phyloP scores from a whole-genome alignment of 2,329 filamentous ascomycete genomes.

The Alternaria sp. region DNA sequence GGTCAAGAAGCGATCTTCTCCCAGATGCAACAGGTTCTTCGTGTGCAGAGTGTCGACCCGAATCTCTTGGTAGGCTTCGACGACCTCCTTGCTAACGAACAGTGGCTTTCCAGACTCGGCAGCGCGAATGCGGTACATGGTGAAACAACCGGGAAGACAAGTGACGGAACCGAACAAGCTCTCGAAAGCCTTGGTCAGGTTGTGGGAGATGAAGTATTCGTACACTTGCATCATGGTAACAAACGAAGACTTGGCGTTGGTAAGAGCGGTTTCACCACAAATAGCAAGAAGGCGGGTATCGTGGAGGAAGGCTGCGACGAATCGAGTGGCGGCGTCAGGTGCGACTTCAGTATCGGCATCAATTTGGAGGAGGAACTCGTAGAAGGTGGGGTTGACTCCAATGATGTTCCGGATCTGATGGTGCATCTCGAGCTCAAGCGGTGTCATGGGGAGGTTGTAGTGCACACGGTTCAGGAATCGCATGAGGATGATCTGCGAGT shows the following conservation, averaged over 20 bases:
- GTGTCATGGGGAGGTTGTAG: slow-evolving; percentile 96
- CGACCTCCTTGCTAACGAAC: slow-evolving; percentile 91
- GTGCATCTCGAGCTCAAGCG: slow-evolving; percentile 96
- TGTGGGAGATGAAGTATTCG: slow-evolving; percentile 99
- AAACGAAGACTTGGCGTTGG: slow-evolving; percentile 90
- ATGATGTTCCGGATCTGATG: slow-evolving; percentile 99
- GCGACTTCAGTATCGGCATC: slow-evolving; percentile 97
- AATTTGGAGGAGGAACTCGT: slow-evolving; percentile 95
- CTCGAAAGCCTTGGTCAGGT: slow-evolving; percentile 95
- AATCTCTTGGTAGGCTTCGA: slow-evolving; percentile 87
- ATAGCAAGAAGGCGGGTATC: slow-evolving; percentile 93
- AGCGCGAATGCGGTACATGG: slow-evolving; percentile 96
- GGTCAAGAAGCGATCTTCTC: slow-evolving; percentile 96
- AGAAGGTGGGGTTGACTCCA: slow-evolving; percentile 96
- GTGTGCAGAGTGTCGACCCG: slow-evolving; percentile 98
- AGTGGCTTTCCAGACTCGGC: slow-evolving; percentile 94
- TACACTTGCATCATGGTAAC: slow-evolving; percentile 99
- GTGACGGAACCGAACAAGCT: slow-evolving; percentile 96
- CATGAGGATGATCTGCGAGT: slow-evolving; percentile 98
- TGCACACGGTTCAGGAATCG: slow-evolving; percentile 98
- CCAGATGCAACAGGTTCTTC: slow-evolving; percentile 96
- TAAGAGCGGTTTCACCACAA: slow-evolving; percentile 92
- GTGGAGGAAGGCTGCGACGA: slow-evolving; percentile 88
- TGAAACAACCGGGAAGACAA: slow-evolving; percentile 97
- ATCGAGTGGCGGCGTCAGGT: slow-evolving; percentile 85